phyloP scores from a whole-genome alignment of 2,329 filamentous ascomycete species.

The Elsinoe fawcettii region DNA sequence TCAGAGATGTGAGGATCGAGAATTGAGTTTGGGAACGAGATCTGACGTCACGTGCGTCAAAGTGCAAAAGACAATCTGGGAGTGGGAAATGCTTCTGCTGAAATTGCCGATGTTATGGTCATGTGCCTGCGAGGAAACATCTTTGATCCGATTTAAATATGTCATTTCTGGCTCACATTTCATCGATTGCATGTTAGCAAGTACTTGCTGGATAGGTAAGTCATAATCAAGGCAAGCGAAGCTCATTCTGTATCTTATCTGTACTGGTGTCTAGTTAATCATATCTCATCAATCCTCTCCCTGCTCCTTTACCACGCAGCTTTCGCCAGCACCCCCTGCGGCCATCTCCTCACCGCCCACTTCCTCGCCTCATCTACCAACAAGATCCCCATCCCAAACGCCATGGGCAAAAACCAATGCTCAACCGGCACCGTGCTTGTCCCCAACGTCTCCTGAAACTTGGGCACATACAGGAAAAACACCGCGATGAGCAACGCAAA shows the following conservation, averaged over 20 bases:
- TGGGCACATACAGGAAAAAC: conserved; percentile 57
- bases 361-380: conserved; percentile 61
- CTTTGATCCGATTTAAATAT: no score
- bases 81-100: not conserved
- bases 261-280: not conserved
- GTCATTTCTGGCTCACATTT: no score
- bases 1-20: not conserved
- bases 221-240: not conserved
- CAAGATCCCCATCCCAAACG: conserved; percentile 59
- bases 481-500: conserved; percentile 64
- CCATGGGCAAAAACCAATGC: conserved; percentile 68
- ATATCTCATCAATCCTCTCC: not conserved
- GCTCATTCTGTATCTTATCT: not conserved
- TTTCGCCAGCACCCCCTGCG: conserved; percentile 49
- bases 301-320: conserved; percentile 52
- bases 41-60: not conserved
- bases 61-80: not conserved
- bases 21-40: conserved; percentile 11
- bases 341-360: conserved; percentile 52
- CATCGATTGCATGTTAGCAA: no score
- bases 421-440: conserved; percentile 60
- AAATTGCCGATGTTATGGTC: not conserved
- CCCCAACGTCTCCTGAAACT: conserved; percentile 52
- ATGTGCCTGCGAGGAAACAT: no score
- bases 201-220: no score